Evolutionary conservation across 805 yeast species (phyloP).

Genomic region (Isabelozyma gotoi): DNA sequence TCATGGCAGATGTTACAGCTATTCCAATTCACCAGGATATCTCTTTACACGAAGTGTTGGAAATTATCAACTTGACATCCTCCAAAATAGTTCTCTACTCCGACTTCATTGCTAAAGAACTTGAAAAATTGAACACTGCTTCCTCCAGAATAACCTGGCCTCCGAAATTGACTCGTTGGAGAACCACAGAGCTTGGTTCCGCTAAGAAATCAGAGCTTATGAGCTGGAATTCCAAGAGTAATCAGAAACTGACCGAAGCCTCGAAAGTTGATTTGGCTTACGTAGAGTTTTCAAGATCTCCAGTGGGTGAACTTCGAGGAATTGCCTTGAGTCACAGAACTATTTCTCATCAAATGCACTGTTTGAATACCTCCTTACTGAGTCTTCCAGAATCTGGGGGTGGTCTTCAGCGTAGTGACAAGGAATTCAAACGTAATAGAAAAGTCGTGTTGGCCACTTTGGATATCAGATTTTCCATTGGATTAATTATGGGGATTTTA

Average conservation of each 20-base stretch:
- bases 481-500: slow-evolving; percentile 77
- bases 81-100: slow-evolving; percentile 79
- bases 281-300: slow-evolving; percentile 87
- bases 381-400: slow-evolving; percentile 63
- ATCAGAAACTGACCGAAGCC: slow-evolving; percentile 8
- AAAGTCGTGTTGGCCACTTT: slow-evolving; percentile 53
- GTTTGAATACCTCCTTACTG: slow-evolving; percentile 65
- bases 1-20: slow-evolving; percentile 90
- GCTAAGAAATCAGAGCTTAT: slow-evolving; percentile 38
- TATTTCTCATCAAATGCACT: slow-evolving; percentile 82
- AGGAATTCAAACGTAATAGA: slow-evolving; percentile 36
- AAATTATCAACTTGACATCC: slow-evolving; percentile 70
- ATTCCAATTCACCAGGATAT: slow-evolving; percentile 84
- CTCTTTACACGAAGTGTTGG: slow-evolving; percentile 65
- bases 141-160: slow-evolving; percentile 64
- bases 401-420: slow-evolving; percentile 42
- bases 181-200: slow-evolving; percentile 83
- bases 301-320: slow-evolving; percentile 89
- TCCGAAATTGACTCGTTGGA: slow-evolving; percentile 69
- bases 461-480: slow-evolving; percentile 62
- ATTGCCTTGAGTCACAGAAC: slow-evolving; percentile 91
- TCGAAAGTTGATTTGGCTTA: slow-evolving; percentile 69
- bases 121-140: slow-evolving; percentile 56
- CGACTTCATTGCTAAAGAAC: slow-evolving; percentile 70
- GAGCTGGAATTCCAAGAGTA: slow-evolving; percentile 19